phyloP scores from a whole-genome alignment of 495 filamentous ascomycete species.

The Penicillium riverlandense region DNA sequence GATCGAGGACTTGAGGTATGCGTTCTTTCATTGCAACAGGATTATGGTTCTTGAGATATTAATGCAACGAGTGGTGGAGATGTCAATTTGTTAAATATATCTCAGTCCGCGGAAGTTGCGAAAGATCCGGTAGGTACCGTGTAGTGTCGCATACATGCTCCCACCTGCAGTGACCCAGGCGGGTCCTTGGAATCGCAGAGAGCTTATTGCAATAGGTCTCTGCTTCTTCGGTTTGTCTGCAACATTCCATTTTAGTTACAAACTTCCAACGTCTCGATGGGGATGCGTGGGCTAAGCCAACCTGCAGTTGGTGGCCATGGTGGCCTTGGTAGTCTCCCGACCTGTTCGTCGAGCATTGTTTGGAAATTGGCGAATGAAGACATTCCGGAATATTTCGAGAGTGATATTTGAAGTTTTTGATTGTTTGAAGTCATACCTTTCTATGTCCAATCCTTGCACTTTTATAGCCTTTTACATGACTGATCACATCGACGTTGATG shows the following conservation, averaged over 20 bases:
- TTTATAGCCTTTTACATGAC: background rate
- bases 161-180: slow-evolving; percentile 26
- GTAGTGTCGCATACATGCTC: slow-evolving; percentile 23
- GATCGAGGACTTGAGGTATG: too few species aligned
- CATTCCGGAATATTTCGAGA: background rate
- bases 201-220: slow-evolving; percentile 11
- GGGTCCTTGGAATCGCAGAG: slow-evolving; percentile 21
- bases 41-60: too few species aligned
- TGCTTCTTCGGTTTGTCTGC: slow-evolving; percentile 4
- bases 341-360: slow-evolving; percentile 14
- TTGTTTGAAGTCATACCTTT: background rate
- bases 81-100: too few species aligned
- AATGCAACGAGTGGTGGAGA: too few species aligned
- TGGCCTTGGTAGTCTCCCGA: slow-evolving; percentile 7
- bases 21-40: too few species aligned
- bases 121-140: slow-evolving; percentile 22
- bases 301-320: slow-evolving; percentile 2
- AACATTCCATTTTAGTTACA: background rate
- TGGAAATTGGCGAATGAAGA: slow-evolving; percentile 13
- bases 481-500: background rate
- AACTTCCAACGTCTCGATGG: background rate
- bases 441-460: background rate
- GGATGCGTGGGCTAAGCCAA: background rate
- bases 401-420: background rate
- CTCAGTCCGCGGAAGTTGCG: slow-evolving; percentile 22